Percentiles rank a stretch among this genome's conserved stretches.
These are phyloP conservation scores for Tricholomella constricta DNA, from an alignment of 768 basidiomycete genomes.

Conservation along the genomic window DNA sequence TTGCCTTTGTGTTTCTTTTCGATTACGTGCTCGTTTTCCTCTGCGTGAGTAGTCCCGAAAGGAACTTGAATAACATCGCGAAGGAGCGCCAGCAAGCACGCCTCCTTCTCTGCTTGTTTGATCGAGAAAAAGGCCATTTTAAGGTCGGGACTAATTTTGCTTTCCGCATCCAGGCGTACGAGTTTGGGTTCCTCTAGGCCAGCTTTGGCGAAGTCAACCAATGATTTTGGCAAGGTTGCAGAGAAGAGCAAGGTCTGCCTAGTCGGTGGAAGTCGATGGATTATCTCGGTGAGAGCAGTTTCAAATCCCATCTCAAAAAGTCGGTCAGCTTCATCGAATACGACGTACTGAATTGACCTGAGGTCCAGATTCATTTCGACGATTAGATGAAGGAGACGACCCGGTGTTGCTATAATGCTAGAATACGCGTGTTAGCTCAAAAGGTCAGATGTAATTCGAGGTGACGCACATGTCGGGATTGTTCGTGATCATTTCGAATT, in stretches of 20 bases:
- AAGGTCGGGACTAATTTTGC: slow-evolving; percentile 92
- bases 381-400: slow-evolving; percentile 92
- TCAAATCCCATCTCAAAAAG: slow-evolving; percentile 99
- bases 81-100: slow-evolving; percentile 79
- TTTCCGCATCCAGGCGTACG: slow-evolving; percentile 94
- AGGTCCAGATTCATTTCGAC: slow-evolving; percentile 97
- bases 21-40: slow-evolving; percentile 28
- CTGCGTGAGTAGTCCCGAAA: slow-evolving; percentile 39
- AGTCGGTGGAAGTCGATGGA: slow-evolving; percentile 81
- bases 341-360: slow-evolving; percentile 82
- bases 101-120: slow-evolving; percentile 93
- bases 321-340: slow-evolving; percentile 98
- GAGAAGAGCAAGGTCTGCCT: slow-evolving; percentile 96
- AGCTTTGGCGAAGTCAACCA: slow-evolving; percentile 98
- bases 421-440: slow-evolving; percentile 12
- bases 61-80: slow-evolving; percentile 89
- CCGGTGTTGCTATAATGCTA: slow-evolving; percentile 97
- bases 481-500: slow-evolving; percentile 92
- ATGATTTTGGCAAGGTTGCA: slow-evolving; percentile 91
- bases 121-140: slow-evolving; percentile 94
- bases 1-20: slow-evolving; percentile 50
- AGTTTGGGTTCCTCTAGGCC: slow-evolving; percentile 93
- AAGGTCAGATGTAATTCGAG: slow-evolving; percentile 10
- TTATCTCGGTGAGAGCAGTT: slow-evolving; percentile 86
- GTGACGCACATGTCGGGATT: slow-evolving; percentile 91